Evolutionary conservation across 352 stramenopile species (phyloP).

Genomic region (Pythium vanterpoolii): DNA sequence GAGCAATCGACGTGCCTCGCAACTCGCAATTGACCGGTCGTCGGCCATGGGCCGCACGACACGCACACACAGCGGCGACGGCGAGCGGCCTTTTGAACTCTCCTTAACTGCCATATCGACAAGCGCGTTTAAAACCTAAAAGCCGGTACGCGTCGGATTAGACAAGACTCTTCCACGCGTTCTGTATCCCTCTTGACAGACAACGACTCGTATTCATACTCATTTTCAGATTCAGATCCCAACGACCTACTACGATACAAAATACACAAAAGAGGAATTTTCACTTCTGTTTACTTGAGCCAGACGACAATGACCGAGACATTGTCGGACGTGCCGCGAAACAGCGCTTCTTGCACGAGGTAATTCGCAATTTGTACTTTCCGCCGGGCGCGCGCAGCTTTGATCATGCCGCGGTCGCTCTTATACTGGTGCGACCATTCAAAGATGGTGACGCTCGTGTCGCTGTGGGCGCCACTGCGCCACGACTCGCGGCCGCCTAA

Average conservation of each 20-base stretch:
- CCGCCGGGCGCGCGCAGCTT: constrained; percentile 76
- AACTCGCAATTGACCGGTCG: neutral
- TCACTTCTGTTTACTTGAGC: constrained; percentile 45
- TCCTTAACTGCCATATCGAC: neutral
- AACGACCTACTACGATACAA: too few species aligned
- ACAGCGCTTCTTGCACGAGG: constrained; percentile 88
- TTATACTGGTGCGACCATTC: constrained; percentile 91
- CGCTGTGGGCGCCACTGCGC: constrained; percentile 73
- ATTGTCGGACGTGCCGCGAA: constrained; percentile 89
- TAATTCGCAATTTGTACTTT: constrained; percentile 92
- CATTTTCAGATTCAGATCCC: too few species aligned
- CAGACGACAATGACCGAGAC: constrained; percentile 90
- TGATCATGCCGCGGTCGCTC: constrained; percentile 88
- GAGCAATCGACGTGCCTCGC: neutral
- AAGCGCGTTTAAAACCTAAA: neutral
- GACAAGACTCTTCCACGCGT: neutral
- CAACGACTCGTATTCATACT: too few species aligned
- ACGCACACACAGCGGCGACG: constrained; percentile 3
- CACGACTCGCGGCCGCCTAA: constrained; percentile 76
- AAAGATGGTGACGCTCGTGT: constrained; percentile 84
- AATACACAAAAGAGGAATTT: neutral
- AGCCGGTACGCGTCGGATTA: neutral
- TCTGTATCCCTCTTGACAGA: too few species aligned
- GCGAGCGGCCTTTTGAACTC: neutral
- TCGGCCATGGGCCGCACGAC: constrained; percentile 7